Evolutionary conservation across 805 yeast genomes (phyloP), one percentile per base, ranked within the genome.

Genomic region (Kuraishia borneana): DNA sequence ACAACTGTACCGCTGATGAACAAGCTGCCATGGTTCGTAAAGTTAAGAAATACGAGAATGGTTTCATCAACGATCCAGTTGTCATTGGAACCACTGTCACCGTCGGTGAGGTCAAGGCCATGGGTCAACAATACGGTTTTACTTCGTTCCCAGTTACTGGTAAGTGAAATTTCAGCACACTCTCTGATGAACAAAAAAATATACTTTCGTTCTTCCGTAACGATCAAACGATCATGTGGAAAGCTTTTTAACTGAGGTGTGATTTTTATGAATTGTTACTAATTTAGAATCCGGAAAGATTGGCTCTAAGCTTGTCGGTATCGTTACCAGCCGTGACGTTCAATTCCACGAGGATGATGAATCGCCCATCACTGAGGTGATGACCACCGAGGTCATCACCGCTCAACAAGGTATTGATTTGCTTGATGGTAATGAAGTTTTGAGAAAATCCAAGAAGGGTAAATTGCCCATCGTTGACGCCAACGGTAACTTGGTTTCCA

Each of bases 61-160:
- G 98, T 25, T 92, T 92, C 70, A 92, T 92, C 56, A 82, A 81
- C 51, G 92, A 85, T 51, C 98, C 96, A 30, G 74, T 89, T 42
- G 96, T 84, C 38, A 75, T 92, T 42, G 50, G 81, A 30, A 94
- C 96, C 41, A 51, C 62, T 18, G 59, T 65, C 44, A 80, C 95
- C 37, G 92, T 92, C 47, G 83, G 77, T 41, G 83, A 88, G 55
- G 83, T 85, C 44, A 81, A 73, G 61, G 57, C 56, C 27, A 70
- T 87, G 70, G 79, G 80, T 61, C 64, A 63, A 45, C 49, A 65
- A 44, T 74, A 78, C 41, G 98, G 98, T 39, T 92, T 89, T 61
- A 85, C 96, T 46, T 94, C 96, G 37, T 92, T 87, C 82, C 98
- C 98, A 47, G 95, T 92, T 58, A 92, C 98, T 63, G 96, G 97